Percentiles rank a stretch among this genome's conserved stretches.
Conservation (phyloP, 2,329 filamentous ascomycete species). For the Microsporum ferrugineum region DNA sequence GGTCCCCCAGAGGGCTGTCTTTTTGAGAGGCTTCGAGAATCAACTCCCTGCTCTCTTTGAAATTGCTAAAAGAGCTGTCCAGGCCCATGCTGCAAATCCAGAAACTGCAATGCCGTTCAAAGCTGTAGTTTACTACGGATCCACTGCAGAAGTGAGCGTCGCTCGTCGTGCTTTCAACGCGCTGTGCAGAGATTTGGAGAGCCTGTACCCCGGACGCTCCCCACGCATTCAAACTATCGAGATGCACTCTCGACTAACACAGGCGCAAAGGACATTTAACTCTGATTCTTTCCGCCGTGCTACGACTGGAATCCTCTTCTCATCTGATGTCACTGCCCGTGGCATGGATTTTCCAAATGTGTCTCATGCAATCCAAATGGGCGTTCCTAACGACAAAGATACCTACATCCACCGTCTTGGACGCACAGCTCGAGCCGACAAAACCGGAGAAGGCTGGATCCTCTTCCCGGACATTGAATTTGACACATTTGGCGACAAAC, state of each 20-base stretch:
- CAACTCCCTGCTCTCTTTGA: constrained; percentile 66
- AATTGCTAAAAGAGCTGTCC: constrained; percentile 52
- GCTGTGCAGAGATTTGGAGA: constrained; percentile 30
- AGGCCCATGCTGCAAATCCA: constrained; percentile 29
- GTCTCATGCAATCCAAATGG: constrained; percentile 66
- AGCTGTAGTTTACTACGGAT: constrained; percentile 86
- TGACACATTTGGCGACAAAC: constrained; percentile 38
- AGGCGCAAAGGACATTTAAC: constrained; percentile 55
- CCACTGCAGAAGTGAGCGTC: constrained; percentile 60
- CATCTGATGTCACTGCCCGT: constrained; percentile 68
- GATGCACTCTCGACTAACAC: constrained; percentile 71
- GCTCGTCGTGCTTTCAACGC: constrained; percentile 48
- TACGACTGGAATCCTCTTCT: constrained; percentile 56
- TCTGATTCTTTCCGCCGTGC: constrained; percentile 60
- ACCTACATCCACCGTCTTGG: constrained; percentile 68
- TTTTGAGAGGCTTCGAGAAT: constrained; percentile 60
- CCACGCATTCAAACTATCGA: constrained; percentile 36
- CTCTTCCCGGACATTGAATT: constrained; percentile 45
- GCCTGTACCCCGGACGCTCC: constrained; percentile 20
- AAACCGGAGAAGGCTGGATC: constrained; percentile 52
- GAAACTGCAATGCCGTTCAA: constrained; percentile 60
- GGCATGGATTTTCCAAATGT: constrained; percentile 77
- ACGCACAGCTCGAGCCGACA: constrained; percentile 59
- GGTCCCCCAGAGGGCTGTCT: constrained; percentile 68
- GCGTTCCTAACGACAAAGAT: constrained; percentile 52